Evolutionary conservation across 345 rosid genomes (phyloP).

Genomic region (Salix brachista): DNA sequence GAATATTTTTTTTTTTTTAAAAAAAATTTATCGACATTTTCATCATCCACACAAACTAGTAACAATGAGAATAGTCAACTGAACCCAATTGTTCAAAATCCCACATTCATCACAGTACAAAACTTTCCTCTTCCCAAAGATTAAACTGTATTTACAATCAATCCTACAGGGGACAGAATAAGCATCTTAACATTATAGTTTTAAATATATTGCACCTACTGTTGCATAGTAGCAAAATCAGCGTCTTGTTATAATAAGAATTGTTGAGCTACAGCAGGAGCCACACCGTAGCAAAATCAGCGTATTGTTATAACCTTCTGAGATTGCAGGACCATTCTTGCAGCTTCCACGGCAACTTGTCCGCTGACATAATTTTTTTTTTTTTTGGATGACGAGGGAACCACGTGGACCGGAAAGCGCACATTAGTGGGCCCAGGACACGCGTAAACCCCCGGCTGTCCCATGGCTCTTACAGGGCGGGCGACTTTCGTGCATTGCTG

Average conservation of each 20-base stretch:
- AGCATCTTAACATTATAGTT: not conserved
- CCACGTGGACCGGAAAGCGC: too few relatives aligned
- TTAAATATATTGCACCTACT: not conserved
- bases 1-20: too few relatives aligned
- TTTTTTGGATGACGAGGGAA: too few relatives aligned
- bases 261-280: constrained; percentile 11
- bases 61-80: not conserved
- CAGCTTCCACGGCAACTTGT: constrained; percentile 59
- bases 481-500: too few relatives aligned
- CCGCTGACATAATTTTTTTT: constrained; percentile 72
- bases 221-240: not conserved
- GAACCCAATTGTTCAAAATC: not conserved
- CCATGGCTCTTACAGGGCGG: too few relatives aligned
- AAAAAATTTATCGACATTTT: not conserved
- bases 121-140: not conserved
- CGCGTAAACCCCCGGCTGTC: too few relatives aligned
- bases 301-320: constrained; percentile 16
- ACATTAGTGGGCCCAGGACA: too few relatives aligned
- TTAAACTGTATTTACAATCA: not conserved
- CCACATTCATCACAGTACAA: not conserved
- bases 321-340: constrained; percentile 57
- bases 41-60: not conserved
- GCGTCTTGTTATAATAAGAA: not conserved
- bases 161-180: not conserved
- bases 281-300: constrained; percentile 14